Percentiles rank a stretch among this genome's conserved stretches.
phyloP scores from a whole-genome alignment of 345 rosid genomes.

The Salix dunnii region DNA sequence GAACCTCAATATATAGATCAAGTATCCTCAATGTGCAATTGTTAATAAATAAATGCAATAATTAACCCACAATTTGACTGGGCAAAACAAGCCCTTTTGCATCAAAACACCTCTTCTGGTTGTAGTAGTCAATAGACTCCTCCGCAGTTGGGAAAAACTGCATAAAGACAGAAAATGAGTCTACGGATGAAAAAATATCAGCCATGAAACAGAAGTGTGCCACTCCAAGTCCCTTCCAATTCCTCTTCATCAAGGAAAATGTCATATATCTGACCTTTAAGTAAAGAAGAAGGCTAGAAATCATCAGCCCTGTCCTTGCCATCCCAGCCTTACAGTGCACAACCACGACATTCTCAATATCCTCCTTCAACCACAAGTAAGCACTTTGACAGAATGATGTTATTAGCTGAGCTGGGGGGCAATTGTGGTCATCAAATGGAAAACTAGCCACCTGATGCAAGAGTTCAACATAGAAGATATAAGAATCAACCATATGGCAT shows the following conservation, averaged over 20 bases:
- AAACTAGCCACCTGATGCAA: conserved; percentile 75
- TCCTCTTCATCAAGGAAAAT: conserved; percentile 9
- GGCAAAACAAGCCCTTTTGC: conserved; percentile 91
- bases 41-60: conserved; percentile 2
- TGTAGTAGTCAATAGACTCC: conserved; percentile 78
- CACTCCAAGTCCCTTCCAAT: conserved; percentile 7
- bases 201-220: conserved; percentile 9
- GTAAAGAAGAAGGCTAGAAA: conserved; percentile 78
- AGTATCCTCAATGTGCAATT: neutral
- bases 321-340: conserved; percentile 94
- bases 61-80: conserved; percentile 74
- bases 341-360: conserved; percentile 86
- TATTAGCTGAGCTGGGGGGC: conserved; percentile 79
- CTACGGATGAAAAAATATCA: conserved; percentile 1
- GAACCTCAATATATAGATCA: neutral
- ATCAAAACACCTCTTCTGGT: conserved; percentile 89
- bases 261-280: conserved; percentile 44
- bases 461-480: neutral
- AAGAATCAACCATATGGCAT: conserved; percentile 3
- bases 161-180: conserved; percentile 13
- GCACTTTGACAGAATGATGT: conserved; percentile 82
- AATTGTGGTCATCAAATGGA: conserved; percentile 88
- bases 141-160: conserved; percentile 95
- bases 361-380: conserved; percentile 83
- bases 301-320: conserved; percentile 94